A percentile compares a stretch with the other conserved stretches of the same genome.
Evolutionary conservation across 768 basidiomycete genomes (phyloP).

Genomic region (Cantharellus cinnabarinus): DNA sequence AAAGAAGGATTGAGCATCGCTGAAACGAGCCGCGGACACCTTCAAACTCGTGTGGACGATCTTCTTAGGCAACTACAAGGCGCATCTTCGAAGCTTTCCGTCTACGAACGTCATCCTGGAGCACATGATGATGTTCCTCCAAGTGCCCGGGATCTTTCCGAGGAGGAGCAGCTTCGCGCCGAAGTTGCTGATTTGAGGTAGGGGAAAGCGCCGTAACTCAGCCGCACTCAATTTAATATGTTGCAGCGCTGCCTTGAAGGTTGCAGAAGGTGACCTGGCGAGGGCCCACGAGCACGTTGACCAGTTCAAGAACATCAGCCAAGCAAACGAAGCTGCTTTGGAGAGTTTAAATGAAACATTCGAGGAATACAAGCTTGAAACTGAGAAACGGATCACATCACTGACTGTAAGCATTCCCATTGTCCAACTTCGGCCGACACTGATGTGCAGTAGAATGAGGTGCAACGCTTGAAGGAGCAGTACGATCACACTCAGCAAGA

Average conservation of each 20-base stretch:
- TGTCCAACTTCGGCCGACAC: not conserved
- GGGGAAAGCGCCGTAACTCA: slow-evolving; percentile 7
- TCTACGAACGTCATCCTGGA: slow-evolving; percentile 38
- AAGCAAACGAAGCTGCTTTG: slow-evolving; percentile 62
- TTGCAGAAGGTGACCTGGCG: slow-evolving; percentile 56
- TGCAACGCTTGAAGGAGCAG: slow-evolving; percentile 40
- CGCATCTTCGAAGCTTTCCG: slow-evolving; percentile 65
- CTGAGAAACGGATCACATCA: slow-evolving; percentile 44
- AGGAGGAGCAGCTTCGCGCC: slow-evolving; percentile 61
- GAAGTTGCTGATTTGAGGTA: slow-evolving; percentile 76
- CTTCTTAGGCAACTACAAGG: slow-evolving; percentile 39
- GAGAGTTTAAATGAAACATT: slow-evolving; percentile 46
- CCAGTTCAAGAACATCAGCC: slow-evolving; percentile 73
- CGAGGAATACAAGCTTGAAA: slow-evolving; percentile 59
- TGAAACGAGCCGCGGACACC: slow-evolving; percentile 11
- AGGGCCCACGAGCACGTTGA: slow-evolving; percentile 50
- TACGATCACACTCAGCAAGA: slow-evolving; percentile 36
- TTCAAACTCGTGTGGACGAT: slow-evolving; percentile 6
- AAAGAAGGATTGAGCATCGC: slow-evolving; percentile 29
- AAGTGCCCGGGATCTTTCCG: slow-evolving; percentile 19
- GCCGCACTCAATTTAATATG: not conserved
- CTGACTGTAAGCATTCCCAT: slow-evolving; percentile 34
- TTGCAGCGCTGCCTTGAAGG: slow-evolving; percentile 48
- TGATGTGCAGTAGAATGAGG: slow-evolving; percentile 31
- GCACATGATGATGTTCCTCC: slow-evolving; percentile 18